Evolutionary conservation across 2,329 filamentous ascomycete species (phyloP).

Genomic region (Monosporascus sp.): DNA sequence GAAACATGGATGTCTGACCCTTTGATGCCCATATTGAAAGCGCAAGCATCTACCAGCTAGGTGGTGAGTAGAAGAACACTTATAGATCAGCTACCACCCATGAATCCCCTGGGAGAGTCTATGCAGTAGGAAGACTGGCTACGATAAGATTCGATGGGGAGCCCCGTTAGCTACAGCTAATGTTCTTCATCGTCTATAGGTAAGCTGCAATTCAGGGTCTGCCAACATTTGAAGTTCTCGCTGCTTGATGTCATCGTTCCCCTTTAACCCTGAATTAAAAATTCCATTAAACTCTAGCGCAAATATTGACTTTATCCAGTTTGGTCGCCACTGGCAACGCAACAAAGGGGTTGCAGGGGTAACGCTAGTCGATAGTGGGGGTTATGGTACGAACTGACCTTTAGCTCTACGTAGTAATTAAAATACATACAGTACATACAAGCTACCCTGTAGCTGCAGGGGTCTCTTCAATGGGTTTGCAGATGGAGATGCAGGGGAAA

Average conservation of each 20-base stretch:
- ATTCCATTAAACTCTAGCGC: neutral
- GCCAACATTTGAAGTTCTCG: too few relatives aligned
- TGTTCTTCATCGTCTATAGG: too few relatives aligned
- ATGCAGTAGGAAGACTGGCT: neutral
- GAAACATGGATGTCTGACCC: conserved; percentile 37
- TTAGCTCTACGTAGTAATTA: too few relatives aligned
- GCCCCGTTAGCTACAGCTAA: too few relatives aligned
- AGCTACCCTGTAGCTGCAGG: too few relatives aligned
- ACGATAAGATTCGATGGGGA: too few relatives aligned
- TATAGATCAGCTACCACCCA: conserved; percentile 3
- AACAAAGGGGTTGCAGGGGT: conserved; percentile 6
- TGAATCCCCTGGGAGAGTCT: neutral
- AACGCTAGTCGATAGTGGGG: neutral
- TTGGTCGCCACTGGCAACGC: conserved; percentile 26
- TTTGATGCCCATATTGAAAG: conserved; percentile 57
- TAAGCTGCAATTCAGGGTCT: too few relatives aligned
- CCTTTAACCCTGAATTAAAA: neutral
- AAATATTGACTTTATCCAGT: conserved; percentile 25
- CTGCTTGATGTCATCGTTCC: too few relatives aligned
- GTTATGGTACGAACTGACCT: too few relatives aligned
- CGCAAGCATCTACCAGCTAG: neutral
- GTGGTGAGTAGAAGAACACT: neutral
- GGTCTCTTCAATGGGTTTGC: neutral
- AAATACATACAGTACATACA: too few relatives aligned
- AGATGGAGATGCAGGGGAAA: neutral